phyloP scores from a whole-genome alignment of 805 yeast genomes.

The Suhomyces prunicola region DNA sequence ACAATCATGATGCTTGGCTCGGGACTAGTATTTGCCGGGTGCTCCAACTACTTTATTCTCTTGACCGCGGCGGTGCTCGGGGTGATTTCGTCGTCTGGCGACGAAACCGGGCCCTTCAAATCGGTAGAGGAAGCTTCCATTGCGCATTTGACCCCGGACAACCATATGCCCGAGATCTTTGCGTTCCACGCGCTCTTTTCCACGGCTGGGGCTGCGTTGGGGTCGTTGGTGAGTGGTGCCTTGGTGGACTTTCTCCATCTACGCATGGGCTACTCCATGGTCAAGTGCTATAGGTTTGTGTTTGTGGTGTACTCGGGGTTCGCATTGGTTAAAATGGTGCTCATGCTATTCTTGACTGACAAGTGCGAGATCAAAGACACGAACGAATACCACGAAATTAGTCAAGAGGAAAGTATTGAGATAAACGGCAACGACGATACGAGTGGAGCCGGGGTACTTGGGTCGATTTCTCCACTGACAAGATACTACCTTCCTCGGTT shows the following conservation, averaged over 20 bases:
- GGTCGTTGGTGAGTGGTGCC: slow-evolving; percentile 63
- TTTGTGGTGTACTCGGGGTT: slow-evolving; percentile 55
- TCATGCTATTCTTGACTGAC: slow-evolving; percentile 49
- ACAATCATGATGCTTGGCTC: slow-evolving; percentile 64
- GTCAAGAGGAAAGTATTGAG: neutral
- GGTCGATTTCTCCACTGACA: slow-evolving; percentile 40
- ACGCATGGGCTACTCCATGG: slow-evolving; percentile 27
- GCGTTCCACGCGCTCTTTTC: slow-evolving; percentile 72
- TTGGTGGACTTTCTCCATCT: slow-evolving; percentile 46
- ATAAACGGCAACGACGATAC: neutral
- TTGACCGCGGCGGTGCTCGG: slow-evolving; percentile 75
- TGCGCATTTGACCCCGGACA: slow-evolving; percentile 70
- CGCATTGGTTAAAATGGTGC: slow-evolving; percentile 49
- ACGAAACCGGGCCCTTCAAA: slow-evolving; percentile 88
- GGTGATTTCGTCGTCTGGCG: slow-evolving; percentile 85
- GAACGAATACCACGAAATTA: neutral
- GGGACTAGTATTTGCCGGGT: slow-evolving; percentile 62
- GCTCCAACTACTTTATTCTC: slow-evolving; percentile 51
- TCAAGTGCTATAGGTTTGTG: slow-evolving; percentile 50
- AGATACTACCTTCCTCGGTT: slow-evolving; percentile 44
- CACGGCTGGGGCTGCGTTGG: slow-evolving; percentile 71
- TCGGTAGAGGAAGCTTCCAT: slow-evolving; percentile 80
- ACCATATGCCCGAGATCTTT: slow-evolving; percentile 66
- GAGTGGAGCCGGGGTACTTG: neutral
- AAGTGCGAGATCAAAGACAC: slow-evolving; percentile 51